phyloP scores from a whole-genome alignment of 179 eudicot genomes.

The Spergularia azorica region DNA sequence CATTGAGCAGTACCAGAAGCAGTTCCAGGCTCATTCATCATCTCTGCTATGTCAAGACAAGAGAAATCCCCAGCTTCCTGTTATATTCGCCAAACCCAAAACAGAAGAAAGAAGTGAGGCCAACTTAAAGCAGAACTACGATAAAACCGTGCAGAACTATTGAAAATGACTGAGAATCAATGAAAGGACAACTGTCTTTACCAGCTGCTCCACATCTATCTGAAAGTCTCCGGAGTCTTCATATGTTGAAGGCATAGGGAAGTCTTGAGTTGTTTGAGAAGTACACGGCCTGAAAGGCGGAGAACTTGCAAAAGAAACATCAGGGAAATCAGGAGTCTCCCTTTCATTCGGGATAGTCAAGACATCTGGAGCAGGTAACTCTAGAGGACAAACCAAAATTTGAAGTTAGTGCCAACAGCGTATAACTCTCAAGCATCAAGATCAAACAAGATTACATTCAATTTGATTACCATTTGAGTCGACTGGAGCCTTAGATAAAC shows the following conservation, averaged over 20 bases:
- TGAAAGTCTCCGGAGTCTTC: constrained; percentile 35
- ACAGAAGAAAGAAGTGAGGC: constrained; percentile 14
- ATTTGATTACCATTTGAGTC: constrained; percentile 21
- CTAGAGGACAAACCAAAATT: constrained; percentile 26
- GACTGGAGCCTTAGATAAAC: constrained; percentile 26
- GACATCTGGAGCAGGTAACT: constrained; percentile 19
- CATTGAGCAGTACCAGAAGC: constrained; percentile 48
- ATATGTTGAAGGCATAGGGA: constrained; percentile 22
- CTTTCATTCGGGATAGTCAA: constrained; percentile 21
- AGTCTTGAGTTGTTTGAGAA: constrained; percentile 11
- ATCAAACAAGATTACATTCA: background rate
- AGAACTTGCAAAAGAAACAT: constrained; percentile 26
- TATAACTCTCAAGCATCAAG: background rate
- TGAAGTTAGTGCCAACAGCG: constrained; percentile 19
- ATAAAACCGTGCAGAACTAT: background rate
- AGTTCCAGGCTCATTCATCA: constrained; percentile 34
- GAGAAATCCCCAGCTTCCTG: constrained; percentile 51
- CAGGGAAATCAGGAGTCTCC: constrained; percentile 19
- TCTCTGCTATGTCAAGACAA: constrained; percentile 39
- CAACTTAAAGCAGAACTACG: background rate
- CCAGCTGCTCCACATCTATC: constrained; percentile 34
- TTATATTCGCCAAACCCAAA: constrained; percentile 13
- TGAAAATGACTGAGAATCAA: background rate
- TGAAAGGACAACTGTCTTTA: background rate
- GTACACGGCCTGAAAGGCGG: constrained; percentile 25